Evolutionary conservation across 495 filamentous ascomycete species (phyloP).

Genomic region (Lophium mytilinum): DNA sequence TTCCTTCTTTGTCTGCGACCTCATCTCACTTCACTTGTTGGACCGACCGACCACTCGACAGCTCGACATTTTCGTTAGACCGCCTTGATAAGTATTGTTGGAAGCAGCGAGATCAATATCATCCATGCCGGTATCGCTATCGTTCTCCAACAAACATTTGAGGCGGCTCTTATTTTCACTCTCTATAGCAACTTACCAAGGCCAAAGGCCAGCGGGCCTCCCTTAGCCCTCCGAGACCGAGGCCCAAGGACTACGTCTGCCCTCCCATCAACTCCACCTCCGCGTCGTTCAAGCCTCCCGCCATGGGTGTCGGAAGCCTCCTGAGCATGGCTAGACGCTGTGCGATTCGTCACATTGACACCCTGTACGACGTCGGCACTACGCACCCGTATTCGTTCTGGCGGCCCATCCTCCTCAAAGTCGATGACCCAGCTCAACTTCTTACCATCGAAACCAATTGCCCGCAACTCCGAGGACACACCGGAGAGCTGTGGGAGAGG

Average conservation of each 20-base stretch:
- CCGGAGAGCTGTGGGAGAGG: conserved; percentile 56
- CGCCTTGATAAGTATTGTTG: too few species aligned
- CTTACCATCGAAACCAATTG: conserved; percentile 53
- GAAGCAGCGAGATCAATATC: too few species aligned
- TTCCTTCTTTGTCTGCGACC: too few species aligned
- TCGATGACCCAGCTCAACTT: conserved; percentile 60
- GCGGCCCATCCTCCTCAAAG: conserved; percentile 50
- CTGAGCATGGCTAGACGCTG: conserved; percentile 18
- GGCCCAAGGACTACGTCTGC: not conserved
- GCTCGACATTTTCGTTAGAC: too few species aligned
- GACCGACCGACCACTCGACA: too few species aligned
- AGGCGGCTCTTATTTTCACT: too few species aligned
- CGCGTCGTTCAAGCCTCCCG: not conserved
- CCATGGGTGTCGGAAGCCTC: conserved; percentile 14
- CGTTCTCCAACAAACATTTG: too few species aligned
- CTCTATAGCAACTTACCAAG: too few species aligned
- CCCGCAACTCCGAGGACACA: conserved; percentile 54
- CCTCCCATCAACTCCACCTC: not conserved
- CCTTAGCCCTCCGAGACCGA: not conserved
- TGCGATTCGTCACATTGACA: conserved; percentile 21
- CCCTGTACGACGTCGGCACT: conserved; percentile 54
- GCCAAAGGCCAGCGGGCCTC: too few species aligned
- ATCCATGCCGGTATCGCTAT: too few species aligned
- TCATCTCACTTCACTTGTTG: too few species aligned
- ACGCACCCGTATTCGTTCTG: conserved; percentile 50